Evolutionary conservation across 208 protist genomes (phyloP).

Genomic region (Leishmania aethiopica): DNA sequence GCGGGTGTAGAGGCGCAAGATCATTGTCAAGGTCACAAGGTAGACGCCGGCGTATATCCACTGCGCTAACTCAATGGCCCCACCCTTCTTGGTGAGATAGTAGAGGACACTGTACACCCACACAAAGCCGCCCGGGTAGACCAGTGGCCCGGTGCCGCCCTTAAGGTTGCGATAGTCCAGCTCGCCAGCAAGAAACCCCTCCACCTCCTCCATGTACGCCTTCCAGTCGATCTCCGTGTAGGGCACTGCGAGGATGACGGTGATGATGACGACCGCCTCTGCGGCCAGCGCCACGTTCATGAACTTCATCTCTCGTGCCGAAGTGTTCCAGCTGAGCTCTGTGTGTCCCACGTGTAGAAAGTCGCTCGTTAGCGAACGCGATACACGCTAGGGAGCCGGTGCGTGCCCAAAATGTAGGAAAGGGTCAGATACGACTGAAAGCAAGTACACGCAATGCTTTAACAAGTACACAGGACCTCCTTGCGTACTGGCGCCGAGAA

Average conservation of each 20-base stretch:
- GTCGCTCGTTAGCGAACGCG: neutral
- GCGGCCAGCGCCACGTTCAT: constrained; percentile 19
- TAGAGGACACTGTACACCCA: constrained; percentile 86
- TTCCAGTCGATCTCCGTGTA: constrained; percentile 93
- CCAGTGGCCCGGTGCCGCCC: constrained; percentile 83
- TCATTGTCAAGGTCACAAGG: constrained; percentile 45
- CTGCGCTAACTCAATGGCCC: constrained; percentile 69
- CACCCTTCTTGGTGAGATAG: constrained; percentile 73
- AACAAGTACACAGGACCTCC: neutral
- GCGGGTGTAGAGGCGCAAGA: constrained; percentile 51
- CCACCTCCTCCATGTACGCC: constrained; percentile 92
- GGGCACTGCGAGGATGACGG: constrained; percentile 41
- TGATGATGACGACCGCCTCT: constrained; percentile 42
- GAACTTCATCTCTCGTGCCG: constrained; percentile 27
- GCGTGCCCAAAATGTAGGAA: neutral
- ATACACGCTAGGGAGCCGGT: neutral
- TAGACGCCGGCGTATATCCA: constrained; percentile 81
- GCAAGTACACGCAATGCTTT: neutral
- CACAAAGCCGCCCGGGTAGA: constrained; percentile 92
- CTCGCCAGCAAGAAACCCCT: constrained; percentile 71
- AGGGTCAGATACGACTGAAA: neutral
- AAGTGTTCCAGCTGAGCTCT: neutral
- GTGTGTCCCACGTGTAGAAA: neutral
- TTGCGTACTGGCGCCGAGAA: neutral
- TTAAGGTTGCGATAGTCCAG: constrained; percentile 80